Conservation (phyloP, 2,329 filamentous ascomycete species). For the Fusarium pseudograminearum region DNA sequence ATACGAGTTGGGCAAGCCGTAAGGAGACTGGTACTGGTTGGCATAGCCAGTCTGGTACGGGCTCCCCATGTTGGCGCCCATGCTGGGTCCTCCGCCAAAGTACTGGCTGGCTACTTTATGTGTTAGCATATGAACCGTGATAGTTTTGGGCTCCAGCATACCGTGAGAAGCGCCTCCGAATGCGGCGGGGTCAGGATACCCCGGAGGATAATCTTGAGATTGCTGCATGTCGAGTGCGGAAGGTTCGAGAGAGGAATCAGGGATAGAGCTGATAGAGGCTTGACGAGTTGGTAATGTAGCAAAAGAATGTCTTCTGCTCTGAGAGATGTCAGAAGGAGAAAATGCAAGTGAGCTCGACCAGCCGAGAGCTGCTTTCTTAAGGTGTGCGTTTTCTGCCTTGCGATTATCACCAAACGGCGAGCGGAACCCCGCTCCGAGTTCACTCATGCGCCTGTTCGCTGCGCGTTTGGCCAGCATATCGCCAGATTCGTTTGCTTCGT, state of each 20-base stretch:
- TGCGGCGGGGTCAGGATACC: constrained; percentile 55
- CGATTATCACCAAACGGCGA: constrained; percentile 69
- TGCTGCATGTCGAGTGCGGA: constrained; percentile 58
- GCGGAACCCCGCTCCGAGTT: constrained; percentile 62
- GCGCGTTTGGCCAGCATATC: constrained; percentile 62
- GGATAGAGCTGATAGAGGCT: constrained; percentile 71
- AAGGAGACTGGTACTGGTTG: constrained; percentile 61
- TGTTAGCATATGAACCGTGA: constrained; percentile 9
- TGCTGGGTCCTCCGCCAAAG: constrained; percentile 44
- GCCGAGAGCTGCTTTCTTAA: constrained; percentile 69
- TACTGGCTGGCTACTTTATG: constrained; percentile 38
- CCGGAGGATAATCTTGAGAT: constrained; percentile 57
- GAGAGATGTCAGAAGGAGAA: constrained; percentile 71
- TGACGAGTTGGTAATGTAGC: constrained; percentile 75
- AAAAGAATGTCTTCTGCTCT: constrained; percentile 85
- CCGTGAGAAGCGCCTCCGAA: constrained; percentile 56
- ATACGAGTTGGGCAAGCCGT: constrained; percentile 59
- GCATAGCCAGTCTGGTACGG: constrained; percentile 48
- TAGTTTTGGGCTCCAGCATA: constrained; percentile 49
- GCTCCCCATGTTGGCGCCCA: constrained; percentile 43
- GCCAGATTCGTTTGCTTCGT: constrained; percentile 68
- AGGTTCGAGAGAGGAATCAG: constrained; percentile 64
- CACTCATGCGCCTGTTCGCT: constrained; percentile 67
- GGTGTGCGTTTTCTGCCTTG: constrained; percentile 67
- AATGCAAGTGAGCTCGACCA: constrained; percentile 81